Conservation (phyloP, 495 filamentous ascomycete species). For the Neurospora tetrasperma region DNA sequence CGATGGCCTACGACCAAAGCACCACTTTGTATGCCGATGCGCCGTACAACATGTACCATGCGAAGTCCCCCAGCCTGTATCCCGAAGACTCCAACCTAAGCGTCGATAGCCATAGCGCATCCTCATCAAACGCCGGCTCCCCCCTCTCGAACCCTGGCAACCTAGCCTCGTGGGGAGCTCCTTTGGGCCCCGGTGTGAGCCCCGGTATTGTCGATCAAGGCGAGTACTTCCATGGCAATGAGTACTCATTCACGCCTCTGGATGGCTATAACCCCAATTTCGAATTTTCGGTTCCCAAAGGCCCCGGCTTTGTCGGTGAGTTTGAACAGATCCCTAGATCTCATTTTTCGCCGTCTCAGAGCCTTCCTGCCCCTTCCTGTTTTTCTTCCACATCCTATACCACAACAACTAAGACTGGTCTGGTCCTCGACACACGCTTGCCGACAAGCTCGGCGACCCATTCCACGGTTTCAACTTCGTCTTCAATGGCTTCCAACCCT, state of each 20-base stretch:
- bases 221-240: constrained; percentile 45
- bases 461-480: constrained; percentile 18
- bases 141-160: constrained; percentile 60
- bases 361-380: constrained; percentile 12
- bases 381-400: constrained; percentile 25
- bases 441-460: constrained; percentile 21
- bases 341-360: constrained; percentile 7
- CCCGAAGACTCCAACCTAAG: constrained; percentile 51
- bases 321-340: constrained; percentile 34
- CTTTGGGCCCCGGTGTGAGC: constrained; percentile 50
- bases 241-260: constrained; percentile 42
- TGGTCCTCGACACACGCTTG: constrained; percentile 25
- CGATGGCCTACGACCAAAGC: constrained; percentile 29
- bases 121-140: constrained; percentile 75
- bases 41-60: constrained; percentile 26
- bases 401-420: constrained; percentile 12
- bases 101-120: constrained; percentile 67
- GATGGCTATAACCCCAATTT: constrained; percentile 43
- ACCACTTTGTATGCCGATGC: constrained; percentile 26
- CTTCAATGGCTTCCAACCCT: constrained; percentile 20
- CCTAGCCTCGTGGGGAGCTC: constrained; percentile 44
- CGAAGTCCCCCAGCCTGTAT: constrained; percentile 31
- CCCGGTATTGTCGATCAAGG: constrained; percentile 58
- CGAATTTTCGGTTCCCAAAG: constrained; percentile 47
- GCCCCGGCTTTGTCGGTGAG: constrained; percentile 68